Evolutionary conservation across 441 rosid species (phyloP), one percentile per base, ranked within the genome.

Genomic region (Metrosideros polymorpha): DNA sequence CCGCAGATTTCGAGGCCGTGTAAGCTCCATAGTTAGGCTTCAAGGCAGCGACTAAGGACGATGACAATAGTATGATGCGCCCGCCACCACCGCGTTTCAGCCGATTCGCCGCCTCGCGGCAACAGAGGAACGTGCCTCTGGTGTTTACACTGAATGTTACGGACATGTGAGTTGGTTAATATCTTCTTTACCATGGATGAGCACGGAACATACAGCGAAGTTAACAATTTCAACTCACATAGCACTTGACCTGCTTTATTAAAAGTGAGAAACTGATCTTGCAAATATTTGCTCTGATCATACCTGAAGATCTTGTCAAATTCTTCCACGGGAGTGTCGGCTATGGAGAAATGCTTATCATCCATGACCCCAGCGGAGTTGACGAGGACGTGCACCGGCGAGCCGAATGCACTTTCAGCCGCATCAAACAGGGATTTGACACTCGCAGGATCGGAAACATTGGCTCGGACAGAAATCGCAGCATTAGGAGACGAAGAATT

Each of bases 1-100:
- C 93, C 0, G 96, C 97, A 0, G 97, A 97, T 89, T 96, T 96
- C 7, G 97, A 94, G 27, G 98, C 97, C 2, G 93, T 39, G 63
- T 95, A 96, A 14, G 90, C 92, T 10, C 92, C 97, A 19, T 15
- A 91, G 13, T 94, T 94, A 1, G 94, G 94, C 85, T 17, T 88
- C 87, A 92, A 87, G 39, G 88, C 89, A 9, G 89, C 94, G 12
- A 87, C 94, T 84, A 86, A 22, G 12, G 98, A 96, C 18, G 96
- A 88, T 30, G 97, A 88, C 83, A 94, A 56, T 85, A 92, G 18
- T 83, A 95, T 91, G 77, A 96, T 93, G 59, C 95, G 88, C 66
- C 98, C 96, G 42, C 97, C 95, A 0, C 98, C 97, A 0, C 92
- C 96, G 0, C 52, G 89, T 53, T 89, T 92, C 43, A 95, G 77